Base-by-base conservation (phyloP, 2,329 filamentous ascomycete genomes). In the Zymoseptoria crescenta region DNA sequence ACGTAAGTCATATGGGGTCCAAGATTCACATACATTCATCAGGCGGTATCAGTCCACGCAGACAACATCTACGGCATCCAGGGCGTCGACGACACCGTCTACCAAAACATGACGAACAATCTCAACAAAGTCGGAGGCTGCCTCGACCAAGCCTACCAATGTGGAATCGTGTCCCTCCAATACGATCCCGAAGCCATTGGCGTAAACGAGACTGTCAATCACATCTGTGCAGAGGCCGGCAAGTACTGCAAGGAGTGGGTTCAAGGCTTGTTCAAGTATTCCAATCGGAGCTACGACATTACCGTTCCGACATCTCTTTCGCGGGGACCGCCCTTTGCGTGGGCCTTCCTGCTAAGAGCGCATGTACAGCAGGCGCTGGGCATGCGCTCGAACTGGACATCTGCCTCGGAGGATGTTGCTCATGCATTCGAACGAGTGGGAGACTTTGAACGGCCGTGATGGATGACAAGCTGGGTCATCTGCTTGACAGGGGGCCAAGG, bases 11-110 rank as follows among this genome's bases (percentile, higher is more conserved):
- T 73, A 91, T 0, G 87, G 87, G 21, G 87, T 91, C 59, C 76
- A 89, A 59, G 89, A 91, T 70, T 87, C 87, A 10, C 83, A 86
- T 63, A 76, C 91, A 41, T n/a, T n/a, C n/a, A n/a, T n/a, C n/a
- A n/a, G 88, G 91, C 67, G 78, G 82, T 64, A 70, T 84, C 29
- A 77, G 3, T 84, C 0, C 85, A 90, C 72, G 76, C 77, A 81
- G 82, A 83, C 68, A 89, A 88, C 69, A 84, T 85, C 0, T 91
- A 88, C 68, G 83, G 80, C 8, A 79, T 88, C 58, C 68, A 82
- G 62, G 77, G 81, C 2, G 80, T 88, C 63, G 77, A 79, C 52
- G 74, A 80, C 6, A 77, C 79, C 1, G 76, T 79, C 53, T 79
- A 81, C 53, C 68, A 78, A 50, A 75, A 79, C 45, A 59, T 63